These are phyloP conservation scores for Xylaria venustula DNA, from an alignment of 495 filamentous ascomycete species.

Conservation along the genomic window DNA sequence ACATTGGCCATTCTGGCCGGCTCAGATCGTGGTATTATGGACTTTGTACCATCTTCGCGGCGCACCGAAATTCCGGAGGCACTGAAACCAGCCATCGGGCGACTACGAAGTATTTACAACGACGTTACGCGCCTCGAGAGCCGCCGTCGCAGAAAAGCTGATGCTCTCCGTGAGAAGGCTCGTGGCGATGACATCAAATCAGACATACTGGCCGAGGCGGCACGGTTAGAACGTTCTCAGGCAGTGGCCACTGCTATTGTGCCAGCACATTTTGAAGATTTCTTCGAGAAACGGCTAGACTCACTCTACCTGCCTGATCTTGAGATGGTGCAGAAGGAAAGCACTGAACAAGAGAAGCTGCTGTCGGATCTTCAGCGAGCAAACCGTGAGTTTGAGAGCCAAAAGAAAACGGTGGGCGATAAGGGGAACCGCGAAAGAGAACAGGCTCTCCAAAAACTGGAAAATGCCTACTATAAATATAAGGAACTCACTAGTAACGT, in stretches of 20 bases:
- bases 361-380: slow-evolving; percentile 64
- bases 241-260: slow-evolving; percentile 75
- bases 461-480: slow-evolving; percentile 92
- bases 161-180: slow-evolving; percentile 71
- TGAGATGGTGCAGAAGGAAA: slow-evolving; percentile 67
- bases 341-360: slow-evolving; percentile 72
- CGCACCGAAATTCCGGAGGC: slow-evolving; percentile 73
- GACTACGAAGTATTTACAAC: slow-evolving; percentile 73
- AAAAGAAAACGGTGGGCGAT: slow-evolving; percentile 67
- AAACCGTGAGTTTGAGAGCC: slow-evolving; percentile 71
- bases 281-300: slow-evolving; percentile 79
- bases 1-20: slow-evolving; percentile 73
- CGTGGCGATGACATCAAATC: slow-evolving; percentile 87
- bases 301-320: slow-evolving; percentile 74
- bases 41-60: slow-evolving; percentile 84
- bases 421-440: slow-evolving; percentile 76
- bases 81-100: slow-evolving; percentile 73
- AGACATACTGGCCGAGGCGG: slow-evolving; percentile 77
- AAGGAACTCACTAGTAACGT: slow-evolving; percentile 90
- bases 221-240: slow-evolving; percentile 79
- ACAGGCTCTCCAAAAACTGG: slow-evolving; percentile 79
- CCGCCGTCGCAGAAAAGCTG: slow-evolving; percentile 70
- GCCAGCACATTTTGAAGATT: slow-evolving; percentile 83
- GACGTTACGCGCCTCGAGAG: slow-evolving; percentile 81
- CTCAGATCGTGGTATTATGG: slow-evolving; percentile 74